These are phyloP conservation scores for Carex littledalei DNA, from an alignment of 176 grass and related monocot species.

Conservation along the genomic window DNA sequence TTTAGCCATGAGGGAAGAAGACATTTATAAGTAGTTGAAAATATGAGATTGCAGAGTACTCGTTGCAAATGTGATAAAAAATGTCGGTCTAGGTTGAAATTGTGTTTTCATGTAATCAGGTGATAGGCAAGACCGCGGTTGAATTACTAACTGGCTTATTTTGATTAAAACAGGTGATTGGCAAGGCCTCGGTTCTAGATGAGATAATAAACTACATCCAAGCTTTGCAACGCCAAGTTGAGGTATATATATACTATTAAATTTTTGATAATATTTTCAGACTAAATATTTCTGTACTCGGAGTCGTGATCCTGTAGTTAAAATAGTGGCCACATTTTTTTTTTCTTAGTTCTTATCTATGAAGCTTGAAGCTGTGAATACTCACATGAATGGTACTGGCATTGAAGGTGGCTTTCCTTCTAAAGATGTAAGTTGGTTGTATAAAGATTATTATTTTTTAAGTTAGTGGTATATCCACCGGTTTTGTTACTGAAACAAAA, in stretches of 20 bases:
- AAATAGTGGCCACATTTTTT: constrained; percentile 18
- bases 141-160: neutral
- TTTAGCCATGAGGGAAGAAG: neutral
- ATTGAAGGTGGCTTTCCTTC: constrained; percentile 53
- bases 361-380: constrained; percentile 95
- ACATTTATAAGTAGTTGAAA: neutral
- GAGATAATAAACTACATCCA: constrained; percentile 99
- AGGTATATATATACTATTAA: constrained; percentile 41
- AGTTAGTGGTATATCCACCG: too few species aligned
- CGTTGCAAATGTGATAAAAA: neutral
- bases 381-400: constrained; percentile 37
- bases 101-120: constrained; percentile 11
- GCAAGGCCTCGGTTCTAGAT: constrained; percentile 88
- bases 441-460: neutral
- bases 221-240: constrained; percentile 82
- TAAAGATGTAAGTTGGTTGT: constrained; percentile 76
- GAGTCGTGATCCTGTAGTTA: neutral
- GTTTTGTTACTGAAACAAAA: too few species aligned
- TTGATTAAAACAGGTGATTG: constrained; percentile 65
- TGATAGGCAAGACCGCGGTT: neutral
- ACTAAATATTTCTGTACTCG: neutral
- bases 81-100: neutral
- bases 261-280: neutral
- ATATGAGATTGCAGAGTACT: neutral
- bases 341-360: constrained; percentile 75